A percentile compares a stretch with the other conserved stretches of the same genome.
phyloP scores from a whole-genome alignment of 2,329 filamentous ascomycete species.

The Emmonsia crescens region DNA sequence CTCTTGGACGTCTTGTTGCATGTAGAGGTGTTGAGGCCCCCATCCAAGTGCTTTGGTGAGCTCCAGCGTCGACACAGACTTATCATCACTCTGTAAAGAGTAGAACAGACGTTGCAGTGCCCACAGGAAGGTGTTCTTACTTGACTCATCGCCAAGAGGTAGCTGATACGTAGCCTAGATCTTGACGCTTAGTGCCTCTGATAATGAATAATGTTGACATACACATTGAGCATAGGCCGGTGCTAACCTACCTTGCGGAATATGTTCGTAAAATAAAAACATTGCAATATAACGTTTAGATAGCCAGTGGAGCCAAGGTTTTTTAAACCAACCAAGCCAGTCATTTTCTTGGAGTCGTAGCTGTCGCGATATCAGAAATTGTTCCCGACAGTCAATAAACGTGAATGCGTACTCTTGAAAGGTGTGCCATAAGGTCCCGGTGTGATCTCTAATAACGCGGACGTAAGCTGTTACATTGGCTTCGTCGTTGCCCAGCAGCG shows the following conservation, averaged over 20 bases:
- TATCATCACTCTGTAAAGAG: conserved; percentile 2
- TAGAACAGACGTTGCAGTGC: conserved; percentile 9
- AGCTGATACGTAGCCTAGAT: conserved; percentile 3
- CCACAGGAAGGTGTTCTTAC: neutral
- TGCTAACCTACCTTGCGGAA: conserved; percentile 5
- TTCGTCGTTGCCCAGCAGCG: conserved; percentile 19
- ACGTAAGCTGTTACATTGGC: conserved; percentile 21
- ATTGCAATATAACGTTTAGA: conserved; percentile 64
- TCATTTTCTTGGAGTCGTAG: conserved; percentile 94
- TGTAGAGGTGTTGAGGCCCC: conserved; percentile 3
- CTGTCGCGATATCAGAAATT: conserved; percentile 17
- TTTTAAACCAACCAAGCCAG: conserved; percentile 78
- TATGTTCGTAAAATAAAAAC: conserved; percentile 53
- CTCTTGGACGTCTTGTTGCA: conserved; percentile 9
- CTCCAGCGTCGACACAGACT: conserved; percentile 1
- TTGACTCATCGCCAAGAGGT: conserved; percentile 1
- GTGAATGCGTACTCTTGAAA: neutral
- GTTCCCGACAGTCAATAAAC: neutral
- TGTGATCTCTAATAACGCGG: conserved; percentile 21
- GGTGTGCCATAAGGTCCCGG: conserved; percentile 22
- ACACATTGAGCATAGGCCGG: neutral
- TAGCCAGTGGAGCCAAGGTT: conserved; percentile 84
- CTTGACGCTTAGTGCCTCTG: neutral
- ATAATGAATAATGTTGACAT: neutral
- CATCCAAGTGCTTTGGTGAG: conserved; percentile 7